Percentiles rank a stretch among this genome's conserved stretches.
phyloP scores from a whole-genome alignment of 352 stramenopile genomes.

The Phytophthora quininea region DNA sequence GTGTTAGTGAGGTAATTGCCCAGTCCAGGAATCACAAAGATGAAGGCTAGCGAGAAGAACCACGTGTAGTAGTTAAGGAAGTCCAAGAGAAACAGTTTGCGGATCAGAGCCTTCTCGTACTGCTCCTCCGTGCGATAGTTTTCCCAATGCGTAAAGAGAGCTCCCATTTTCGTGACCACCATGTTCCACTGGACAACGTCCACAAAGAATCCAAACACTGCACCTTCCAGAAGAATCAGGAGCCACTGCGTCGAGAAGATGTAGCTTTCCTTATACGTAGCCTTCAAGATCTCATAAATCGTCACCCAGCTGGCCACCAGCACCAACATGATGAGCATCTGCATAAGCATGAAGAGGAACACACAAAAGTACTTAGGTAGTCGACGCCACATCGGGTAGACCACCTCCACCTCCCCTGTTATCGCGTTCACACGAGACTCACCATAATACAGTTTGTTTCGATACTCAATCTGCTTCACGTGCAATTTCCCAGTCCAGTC shows the following conservation, averaged over 20 bases:
- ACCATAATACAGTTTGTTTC: slow-evolving; percentile 80
- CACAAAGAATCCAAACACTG: slow-evolving; percentile 87
- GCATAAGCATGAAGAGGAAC: slow-evolving; percentile 80
- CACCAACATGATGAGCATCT: slow-evolving; percentile 87
- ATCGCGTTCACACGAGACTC: slow-evolving; percentile 73
- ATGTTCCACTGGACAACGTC: slow-evolving; percentile 92
- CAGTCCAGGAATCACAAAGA: slow-evolving; percentile 86
- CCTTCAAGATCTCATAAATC: slow-evolving; percentile 90
- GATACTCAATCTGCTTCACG: slow-evolving; percentile 87
- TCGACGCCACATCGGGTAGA: slow-evolving; percentile 75
- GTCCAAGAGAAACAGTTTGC: slow-evolving; percentile 86
- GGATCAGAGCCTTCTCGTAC: slow-evolving; percentile 83
- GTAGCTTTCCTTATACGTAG: slow-evolving; percentile 70
- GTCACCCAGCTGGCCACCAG: slow-evolving; percentile 88
- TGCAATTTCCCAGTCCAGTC: slow-evolving; percentile 84
- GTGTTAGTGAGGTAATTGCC: slow-evolving; percentile 87
- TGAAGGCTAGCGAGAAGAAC: slow-evolving; percentile 91
- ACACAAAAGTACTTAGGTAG: slow-evolving; percentile 81
- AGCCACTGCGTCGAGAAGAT: slow-evolving; percentile 89
- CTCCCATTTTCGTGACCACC: slow-evolving; percentile 87
- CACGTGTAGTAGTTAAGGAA: slow-evolving; percentile 93
- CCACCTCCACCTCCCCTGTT: slow-evolving; percentile 68
- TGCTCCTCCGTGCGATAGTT: slow-evolving; percentile 88
- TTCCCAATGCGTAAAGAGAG: slow-evolving; percentile 88
- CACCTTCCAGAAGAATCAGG: slow-evolving; percentile 80